Percentiles rank a stretch among this genome's conserved stretches.
Conservation (phyloP, 2,329 filamentous ascomycete genomes). For the Venturia oleaginea region DNA sequence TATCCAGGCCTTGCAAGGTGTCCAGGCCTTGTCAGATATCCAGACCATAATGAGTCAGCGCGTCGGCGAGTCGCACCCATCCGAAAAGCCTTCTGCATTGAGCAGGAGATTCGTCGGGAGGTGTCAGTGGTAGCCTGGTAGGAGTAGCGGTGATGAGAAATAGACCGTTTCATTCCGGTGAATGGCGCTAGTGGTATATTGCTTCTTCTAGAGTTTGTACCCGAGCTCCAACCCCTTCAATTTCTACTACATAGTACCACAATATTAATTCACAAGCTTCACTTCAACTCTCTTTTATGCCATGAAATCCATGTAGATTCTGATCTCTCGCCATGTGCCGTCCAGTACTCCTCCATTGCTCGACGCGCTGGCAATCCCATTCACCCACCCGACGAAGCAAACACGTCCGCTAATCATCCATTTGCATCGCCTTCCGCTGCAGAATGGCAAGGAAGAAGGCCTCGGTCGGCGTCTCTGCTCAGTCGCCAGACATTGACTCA, state of each 20-base stretch:
- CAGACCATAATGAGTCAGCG: not conserved
- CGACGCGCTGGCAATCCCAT: not conserved
- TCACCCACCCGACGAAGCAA: not conserved
- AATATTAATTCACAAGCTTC: not conserved
- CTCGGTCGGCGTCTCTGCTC: not conserved
- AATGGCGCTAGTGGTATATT: not conserved
- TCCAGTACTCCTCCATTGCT: not conserved
- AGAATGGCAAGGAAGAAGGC: not conserved
- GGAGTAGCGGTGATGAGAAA: no score
- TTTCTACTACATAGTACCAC: not conserved
- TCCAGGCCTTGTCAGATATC: not conserved
- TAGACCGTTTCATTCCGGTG: no score
- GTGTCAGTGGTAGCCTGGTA: no score
- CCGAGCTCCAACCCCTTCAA: not conserved
- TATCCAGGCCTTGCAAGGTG: no score
- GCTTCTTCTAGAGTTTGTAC: not conserved
- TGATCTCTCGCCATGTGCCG: not conserved
- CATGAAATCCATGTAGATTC: not conserved
- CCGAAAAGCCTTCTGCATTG: not conserved
- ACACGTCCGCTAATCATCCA: no score
- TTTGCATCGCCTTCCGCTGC: not conserved
- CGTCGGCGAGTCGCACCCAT: not conserved
- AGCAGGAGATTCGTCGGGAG: not conserved
- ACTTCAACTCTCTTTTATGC: not conserved
- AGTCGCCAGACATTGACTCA: not conserved